phyloP scores from a whole-genome alignment of 441 rosid species.

The Eruca vesicaria region DNA sequence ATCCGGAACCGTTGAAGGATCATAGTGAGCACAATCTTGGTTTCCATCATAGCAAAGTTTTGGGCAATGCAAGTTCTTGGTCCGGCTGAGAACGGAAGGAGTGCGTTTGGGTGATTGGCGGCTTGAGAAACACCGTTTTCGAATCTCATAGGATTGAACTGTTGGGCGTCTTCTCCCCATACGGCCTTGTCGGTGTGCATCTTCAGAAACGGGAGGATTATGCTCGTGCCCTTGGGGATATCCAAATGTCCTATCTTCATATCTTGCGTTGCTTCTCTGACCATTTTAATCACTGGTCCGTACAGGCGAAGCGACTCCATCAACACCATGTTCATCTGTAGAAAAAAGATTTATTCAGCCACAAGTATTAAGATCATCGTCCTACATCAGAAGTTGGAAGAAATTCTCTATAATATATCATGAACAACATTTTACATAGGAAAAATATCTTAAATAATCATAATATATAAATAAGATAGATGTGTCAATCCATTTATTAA shows the following conservation, averaged over 20 bases:
- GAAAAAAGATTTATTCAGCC: neutral
- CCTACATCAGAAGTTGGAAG: too few species aligned
- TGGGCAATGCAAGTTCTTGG: conserved; percentile 59
- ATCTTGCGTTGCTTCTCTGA: conserved; percentile 40
- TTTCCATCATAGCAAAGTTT: conserved; percentile 47
- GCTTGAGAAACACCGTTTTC: conserved; percentile 44
- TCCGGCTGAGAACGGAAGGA: conserved; percentile 48
- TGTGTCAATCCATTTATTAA: too few species aligned
- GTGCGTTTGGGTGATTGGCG: conserved; percentile 46
- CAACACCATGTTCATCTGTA: conserved; percentile 58
- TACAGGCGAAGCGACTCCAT: conserved; percentile 60
- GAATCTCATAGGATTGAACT: conserved; percentile 56
- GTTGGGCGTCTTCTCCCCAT: conserved; percentile 60
- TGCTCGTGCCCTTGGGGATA: conserved; percentile 42
- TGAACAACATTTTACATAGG: too few species aligned
- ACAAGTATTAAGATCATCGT: neutral
- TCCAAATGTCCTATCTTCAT: conserved; percentile 41
- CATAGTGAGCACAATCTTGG: conserved; percentile 43
- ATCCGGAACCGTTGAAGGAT: conserved; percentile 43
- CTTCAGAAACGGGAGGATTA: conserved; percentile 36
- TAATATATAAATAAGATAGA: too few species aligned
- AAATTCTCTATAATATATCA: too few species aligned
- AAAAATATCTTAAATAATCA: too few species aligned
- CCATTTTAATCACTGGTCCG: conserved; percentile 38
- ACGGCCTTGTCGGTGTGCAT: conserved; percentile 48